phyloP scores from a whole-genome alignment of 2,329 filamentous ascomycete genomes.

The Claviceps paspali region DNA sequence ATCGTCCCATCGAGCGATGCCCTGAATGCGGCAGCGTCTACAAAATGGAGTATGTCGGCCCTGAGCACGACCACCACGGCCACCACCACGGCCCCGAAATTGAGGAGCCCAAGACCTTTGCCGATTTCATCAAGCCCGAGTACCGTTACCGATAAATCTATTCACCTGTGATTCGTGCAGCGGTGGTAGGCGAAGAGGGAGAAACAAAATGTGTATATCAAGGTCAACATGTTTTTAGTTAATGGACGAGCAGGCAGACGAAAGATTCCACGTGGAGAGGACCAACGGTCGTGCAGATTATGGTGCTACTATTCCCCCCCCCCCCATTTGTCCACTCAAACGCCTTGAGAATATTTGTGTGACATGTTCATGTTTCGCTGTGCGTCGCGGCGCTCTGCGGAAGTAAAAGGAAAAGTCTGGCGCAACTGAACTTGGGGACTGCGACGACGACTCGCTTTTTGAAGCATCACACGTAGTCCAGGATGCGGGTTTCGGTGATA shows the following conservation, averaged over 20 bases:
- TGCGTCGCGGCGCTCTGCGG: background rate
- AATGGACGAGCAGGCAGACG: constrained; percentile 8
- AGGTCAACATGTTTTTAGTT: constrained; percentile 11
- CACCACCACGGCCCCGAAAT: constrained; percentile 45
- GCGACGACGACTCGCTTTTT: too few species aligned
- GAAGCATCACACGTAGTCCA: too few species aligned
- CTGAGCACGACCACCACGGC: constrained; percentile 56
- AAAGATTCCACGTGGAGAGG: constrained; percentile 9
- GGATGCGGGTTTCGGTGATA: too few species aligned
- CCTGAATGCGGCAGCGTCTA: constrained; percentile 91
- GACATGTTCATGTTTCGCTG: background rate
- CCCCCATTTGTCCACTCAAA: constrained; percentile 22
- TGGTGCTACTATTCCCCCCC: constrained; percentile 17
- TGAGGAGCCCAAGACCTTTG: constrained; percentile 89
- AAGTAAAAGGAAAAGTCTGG: too few species aligned
- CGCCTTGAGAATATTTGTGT: constrained; percentile 10
- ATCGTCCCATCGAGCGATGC: constrained; percentile 89
- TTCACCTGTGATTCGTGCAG: constrained; percentile 4
- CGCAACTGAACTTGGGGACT: too few species aligned
- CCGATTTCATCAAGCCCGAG: constrained; percentile 87
- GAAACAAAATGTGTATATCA: constrained; percentile 8
- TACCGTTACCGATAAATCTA: constrained; percentile 56
- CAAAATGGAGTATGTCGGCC: constrained; percentile 95
- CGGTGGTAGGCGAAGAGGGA: constrained; percentile 2
- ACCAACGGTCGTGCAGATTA: constrained; percentile 25